Base-by-base conservation (phyloP, 352 stramenopile genomes). In the Phytophthora pseudosyringae region DNA sequence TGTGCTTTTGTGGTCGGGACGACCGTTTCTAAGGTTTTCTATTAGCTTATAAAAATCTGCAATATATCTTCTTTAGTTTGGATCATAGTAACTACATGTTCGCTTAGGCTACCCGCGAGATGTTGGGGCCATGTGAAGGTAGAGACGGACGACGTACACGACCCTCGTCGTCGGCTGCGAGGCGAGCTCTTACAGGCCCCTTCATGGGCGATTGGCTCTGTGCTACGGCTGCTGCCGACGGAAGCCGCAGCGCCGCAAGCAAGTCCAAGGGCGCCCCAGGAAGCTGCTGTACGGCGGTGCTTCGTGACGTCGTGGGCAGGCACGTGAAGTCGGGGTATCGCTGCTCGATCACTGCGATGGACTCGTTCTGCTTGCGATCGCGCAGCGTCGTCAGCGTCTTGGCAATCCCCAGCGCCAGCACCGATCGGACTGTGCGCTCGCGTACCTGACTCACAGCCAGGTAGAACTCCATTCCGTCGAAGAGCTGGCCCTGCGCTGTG, bases 381-480 rank as follows among this genome's bases (percentile, higher is more conserved):
- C 45, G 49, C 33, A 83, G 32, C 18, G 68, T 66, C 38, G 60
- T 60, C 13, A 73, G 16, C 1, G 77, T 75, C 5, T 82, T 83
- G 12, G 62, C 54, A 31, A 89, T 65, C 3, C 66, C 81, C 11
- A 77, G 58, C 25, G 80, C 59, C 28, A 91, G 31, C 6, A 77
- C 73, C 0, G 71, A 74, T 28, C 48, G 46, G 10, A 82, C 76
- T 5, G 71, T 79, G 10, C 61, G 33, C 10, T 71, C 40, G 29
- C 77, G 74, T 3, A 90, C 69, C 32, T 73, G 62, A 32, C 52
- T 80, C 18, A 92, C 70, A n/a, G 73, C 69, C 11, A 75, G 60
- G 71, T 90, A 92, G 61, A 90, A 92, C 48, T 88, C 47, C n/a
- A 92, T 51, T 3, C 83, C 83, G 32, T 89, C 79, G 13, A 88